Evolutionary conservation across 2,329 filamentous ascomycete species (phyloP).

Genomic region (Seiridium cupressi): DNA sequence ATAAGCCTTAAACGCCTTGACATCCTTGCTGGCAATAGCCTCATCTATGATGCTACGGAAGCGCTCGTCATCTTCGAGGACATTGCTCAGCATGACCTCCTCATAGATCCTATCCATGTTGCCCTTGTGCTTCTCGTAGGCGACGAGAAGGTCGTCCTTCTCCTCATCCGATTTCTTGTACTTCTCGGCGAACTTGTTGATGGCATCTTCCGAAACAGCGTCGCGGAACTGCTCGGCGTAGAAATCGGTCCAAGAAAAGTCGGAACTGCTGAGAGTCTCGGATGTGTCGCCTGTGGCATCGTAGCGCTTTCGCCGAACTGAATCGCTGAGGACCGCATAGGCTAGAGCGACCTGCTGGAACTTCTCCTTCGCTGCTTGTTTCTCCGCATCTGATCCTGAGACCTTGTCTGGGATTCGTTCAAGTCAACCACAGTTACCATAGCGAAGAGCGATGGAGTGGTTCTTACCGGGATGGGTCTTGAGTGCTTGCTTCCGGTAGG

Average conservation of each 20-base stretch:
- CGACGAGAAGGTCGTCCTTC: slow-evolving; percentile 69
- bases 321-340: slow-evolving; percentile 87
- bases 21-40: slow-evolving; percentile 70
- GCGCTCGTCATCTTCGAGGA: slow-evolving; percentile 79
- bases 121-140: slow-evolving; percentile 72
- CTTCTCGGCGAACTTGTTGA: slow-evolving; percentile 70
- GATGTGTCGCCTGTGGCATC: slow-evolving; percentile 87
- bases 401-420: slow-evolving; percentile 66
- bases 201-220: slow-evolving; percentile 70
- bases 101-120: slow-evolving; percentile 77
- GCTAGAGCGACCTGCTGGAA: slow-evolving; percentile 94
- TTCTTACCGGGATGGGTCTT: slow-evolving; percentile 76
- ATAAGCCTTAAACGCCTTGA: slow-evolving; percentile 67
- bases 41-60: slow-evolving; percentile 79
- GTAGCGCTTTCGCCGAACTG: slow-evolving; percentile 77
- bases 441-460: neutral
- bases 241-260: slow-evolving; percentile 89
- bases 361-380: slow-evolving; percentile 69
- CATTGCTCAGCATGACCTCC: slow-evolving; percentile 81
- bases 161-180: slow-evolving; percentile 91
- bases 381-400: slow-evolving; percentile 64
- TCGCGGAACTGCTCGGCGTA: slow-evolving; percentile 83
- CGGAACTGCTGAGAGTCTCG: slow-evolving; percentile 73
- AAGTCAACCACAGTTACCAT: neutral
- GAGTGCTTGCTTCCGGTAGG: slow-evolving; percentile 88